These are phyloP conservation scores for Suillus plorans DNA, from an alignment of 768 basidiomycete species.

Conservation along the genomic window DNA sequence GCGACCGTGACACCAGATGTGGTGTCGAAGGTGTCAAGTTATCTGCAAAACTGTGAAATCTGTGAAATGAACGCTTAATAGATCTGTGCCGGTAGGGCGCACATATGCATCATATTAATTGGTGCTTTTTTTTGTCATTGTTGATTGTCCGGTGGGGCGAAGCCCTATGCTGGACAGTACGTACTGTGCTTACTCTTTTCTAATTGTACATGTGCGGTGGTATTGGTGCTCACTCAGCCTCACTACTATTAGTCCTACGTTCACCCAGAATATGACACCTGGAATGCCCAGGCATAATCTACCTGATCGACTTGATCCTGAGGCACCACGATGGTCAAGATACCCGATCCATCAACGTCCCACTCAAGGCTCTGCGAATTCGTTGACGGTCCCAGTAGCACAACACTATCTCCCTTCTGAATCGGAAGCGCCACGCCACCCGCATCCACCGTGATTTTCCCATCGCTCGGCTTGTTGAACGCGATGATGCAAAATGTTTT, in stretches of 20 bases:
- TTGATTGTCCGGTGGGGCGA: too few relatives aligned
- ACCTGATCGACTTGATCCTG: conserved; percentile 23
- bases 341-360: conserved; percentile 30
- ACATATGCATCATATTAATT: too few relatives aligned
- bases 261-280: conserved; percentile 30
- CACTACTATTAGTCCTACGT: not conserved
- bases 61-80: too few relatives aligned
- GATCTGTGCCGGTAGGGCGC: too few relatives aligned
- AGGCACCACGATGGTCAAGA: conserved; percentile 30
- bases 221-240: too few relatives aligned
- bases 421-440: conserved; percentile 43
- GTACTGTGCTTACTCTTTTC: too few relatives aligned
- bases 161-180: too few relatives aligned
- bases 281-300: conserved; percentile 42
- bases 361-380: conserved; percentile 27
- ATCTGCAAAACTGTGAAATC: too few relatives aligned
- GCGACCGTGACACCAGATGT: too few relatives aligned
- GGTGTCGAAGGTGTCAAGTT: too few relatives aligned
- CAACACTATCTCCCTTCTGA: conserved; percentile 41
- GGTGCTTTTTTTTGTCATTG: not conserved
- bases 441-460: conserved; percentile 33
- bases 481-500: conserved; percentile 52
- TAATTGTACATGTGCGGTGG: too few relatives aligned
- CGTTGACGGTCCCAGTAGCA: conserved; percentile 35
- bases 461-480: conserved; percentile 36